Conservation (phyloP, 805 yeast genomes). For the Cyberlindnera suaveolens region DNA sequence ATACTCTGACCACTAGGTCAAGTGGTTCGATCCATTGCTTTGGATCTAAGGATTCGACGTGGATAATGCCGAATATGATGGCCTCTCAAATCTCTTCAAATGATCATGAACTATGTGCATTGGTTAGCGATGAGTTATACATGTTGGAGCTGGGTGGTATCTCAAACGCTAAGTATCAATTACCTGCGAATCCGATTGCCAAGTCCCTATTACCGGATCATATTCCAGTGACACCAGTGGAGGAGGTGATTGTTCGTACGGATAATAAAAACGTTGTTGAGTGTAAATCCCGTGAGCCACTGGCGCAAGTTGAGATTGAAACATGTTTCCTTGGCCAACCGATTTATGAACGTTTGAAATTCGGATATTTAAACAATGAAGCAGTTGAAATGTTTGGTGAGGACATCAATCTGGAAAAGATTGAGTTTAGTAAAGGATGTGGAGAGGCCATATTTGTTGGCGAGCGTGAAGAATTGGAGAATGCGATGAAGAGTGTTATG, state of each 20-base stretch:
- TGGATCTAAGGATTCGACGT: constrained; percentile 22
- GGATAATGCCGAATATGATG: constrained; percentile 22
- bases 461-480: constrained; percentile 11
- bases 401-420: constrained; percentile 1
- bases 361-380: constrained; percentile 8
- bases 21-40: constrained; percentile 64
- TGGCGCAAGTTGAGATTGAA: constrained; percentile 51
- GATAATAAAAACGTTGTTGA: constrained; percentile 11
- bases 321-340: constrained; percentile 32
- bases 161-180: constrained; percentile 30
- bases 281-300: constrained; percentile 20
- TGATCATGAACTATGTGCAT: constrained; percentile 5
- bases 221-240: constrained; percentile 11
- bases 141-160: constrained; percentile 22
- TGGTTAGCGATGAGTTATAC: constrained; percentile 11
- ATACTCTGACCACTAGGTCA: constrained; percentile 44
- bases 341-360: constrained; percentile 10
- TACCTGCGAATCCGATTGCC: constrained; percentile 31
- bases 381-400: constrained; percentile 4
- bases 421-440: constrained; percentile 13
- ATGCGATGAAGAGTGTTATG: constrained; percentile 15
- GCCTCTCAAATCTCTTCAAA: constrained; percentile 5
- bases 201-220: constrained; percentile 21
- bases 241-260: constrained; percentile 17
- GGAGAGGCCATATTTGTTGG: constrained; percentile 17